These are phyloP conservation scores for Metarhizium album DNA, from an alignment of 2,329 filamentous ascomycete genomes.

Conservation along the genomic window DNA sequence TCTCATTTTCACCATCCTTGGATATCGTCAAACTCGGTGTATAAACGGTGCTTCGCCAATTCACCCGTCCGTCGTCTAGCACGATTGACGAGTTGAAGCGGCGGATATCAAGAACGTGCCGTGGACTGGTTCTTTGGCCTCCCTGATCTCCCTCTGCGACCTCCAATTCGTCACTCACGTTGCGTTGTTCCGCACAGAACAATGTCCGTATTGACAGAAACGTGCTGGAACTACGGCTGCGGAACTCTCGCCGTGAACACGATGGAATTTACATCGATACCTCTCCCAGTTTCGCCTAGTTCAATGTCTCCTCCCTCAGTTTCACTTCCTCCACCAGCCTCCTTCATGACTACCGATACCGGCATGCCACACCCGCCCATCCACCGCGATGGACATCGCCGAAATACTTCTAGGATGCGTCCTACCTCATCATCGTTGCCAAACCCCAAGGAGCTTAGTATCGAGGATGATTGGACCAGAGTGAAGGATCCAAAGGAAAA, in stretches of 20 bases:
- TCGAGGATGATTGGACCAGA: conserved; percentile 10
- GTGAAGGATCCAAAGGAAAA: conserved; percentile 9
- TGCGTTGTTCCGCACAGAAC: not conserved
- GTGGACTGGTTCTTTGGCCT: not conserved
- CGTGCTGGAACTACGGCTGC: conserved; percentile 2
- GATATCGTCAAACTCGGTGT: not conserved
- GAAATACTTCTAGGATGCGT: not conserved
- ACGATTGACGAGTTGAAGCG: not conserved
- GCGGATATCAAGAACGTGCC: not conserved
- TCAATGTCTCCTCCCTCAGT: not conserved
- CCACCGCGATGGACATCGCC: not conserved
- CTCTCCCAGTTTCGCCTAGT: conserved; percentile 2
- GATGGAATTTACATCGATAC: not conserved
- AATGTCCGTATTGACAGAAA: conserved; percentile 1
- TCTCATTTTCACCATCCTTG: not conserved
- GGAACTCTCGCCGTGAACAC: not conserved
- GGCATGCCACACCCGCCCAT: not conserved
- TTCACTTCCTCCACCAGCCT: not conserved
- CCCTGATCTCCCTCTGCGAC: not conserved
- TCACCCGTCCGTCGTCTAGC: not conserved
- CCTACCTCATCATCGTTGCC: conserved; percentile 1
- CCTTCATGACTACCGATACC: not conserved
- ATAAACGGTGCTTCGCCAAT: not conserved
- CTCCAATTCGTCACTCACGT: not conserved
- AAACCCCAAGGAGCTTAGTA: conserved; percentile 4